Base-by-base conservation (phyloP, 441 rosid species). In the Gossypium schwendimanii region DNA sequence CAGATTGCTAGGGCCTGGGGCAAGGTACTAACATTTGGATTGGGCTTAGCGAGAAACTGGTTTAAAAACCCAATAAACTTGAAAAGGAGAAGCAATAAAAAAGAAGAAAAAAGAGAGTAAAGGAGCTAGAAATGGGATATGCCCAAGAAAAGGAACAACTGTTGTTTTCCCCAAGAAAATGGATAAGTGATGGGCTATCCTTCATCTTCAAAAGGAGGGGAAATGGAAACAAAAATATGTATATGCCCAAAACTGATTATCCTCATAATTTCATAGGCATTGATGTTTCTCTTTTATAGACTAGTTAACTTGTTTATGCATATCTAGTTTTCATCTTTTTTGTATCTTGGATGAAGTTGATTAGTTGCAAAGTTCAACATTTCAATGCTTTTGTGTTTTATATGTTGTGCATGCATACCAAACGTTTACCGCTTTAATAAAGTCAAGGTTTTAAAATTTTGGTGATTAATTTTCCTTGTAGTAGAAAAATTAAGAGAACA, bases 221-320 rank as follows among this genome's bases (percentile, higher is more conserved):
- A 41, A 55, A 63, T 73, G 67, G 71, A 33, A 61, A 24, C 53
- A 49, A 74, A 76, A 67, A 71, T 70, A 77, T 73, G 15, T 47
- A 71, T 70, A 75, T 68, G 83, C 77, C 83, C 71, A 79, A 69
- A 62, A 47, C 71, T 69, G 81, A 81, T 81, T 81, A 58, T 72
- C 73, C 41, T 80, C 54, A 59, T 75, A 59, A 75, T 81, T 73
- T 73, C 55, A 63, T 15, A 55, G 45, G 36, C 17, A 47, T 3
- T 49, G 2, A 4, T 49, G 17, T 49, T 49, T 49, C 6, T 12
- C 41, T n/a, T n/a, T 49, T 63, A 45, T 45, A 9, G 2, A 44
- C 33, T 60, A 26, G 66, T 21, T 18, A 52, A 17, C 18, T 49
- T 49, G 18, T 49, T 49, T 12, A 33, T 49, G 53, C 53, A 49